Evolutionary conservation across 2,329 filamentous ascomycete genomes (phyloP).

Genomic region (Hypocreales sp.): DNA sequence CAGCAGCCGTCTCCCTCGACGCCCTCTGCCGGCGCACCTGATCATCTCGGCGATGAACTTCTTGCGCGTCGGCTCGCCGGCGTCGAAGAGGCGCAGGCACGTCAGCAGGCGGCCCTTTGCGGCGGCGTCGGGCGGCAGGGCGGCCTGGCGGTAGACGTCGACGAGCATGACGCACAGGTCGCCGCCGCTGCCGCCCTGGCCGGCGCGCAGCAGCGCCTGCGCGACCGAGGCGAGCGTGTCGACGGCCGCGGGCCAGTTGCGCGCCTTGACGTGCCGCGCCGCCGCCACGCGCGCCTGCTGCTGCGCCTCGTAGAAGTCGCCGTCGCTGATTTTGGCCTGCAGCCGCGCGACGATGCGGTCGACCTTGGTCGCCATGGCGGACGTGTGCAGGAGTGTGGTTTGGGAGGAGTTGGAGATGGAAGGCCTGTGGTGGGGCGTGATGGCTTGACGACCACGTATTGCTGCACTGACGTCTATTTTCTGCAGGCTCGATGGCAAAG

Average conservation of each 20-base stretch:
- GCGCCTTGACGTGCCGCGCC: conserved; percentile 78
- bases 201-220: conserved; percentile 71
- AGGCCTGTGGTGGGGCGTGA: too few species aligned
- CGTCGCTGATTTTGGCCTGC: conserved; percentile 76
- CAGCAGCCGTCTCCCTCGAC: conserved; percentile 5
- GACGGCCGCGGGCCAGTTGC: conserved; percentile 72
- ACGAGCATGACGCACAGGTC: conserved; percentile 78
- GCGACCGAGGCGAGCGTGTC: conserved; percentile 78
- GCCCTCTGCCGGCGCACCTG: conserved; percentile 26
- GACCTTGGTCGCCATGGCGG: conserved; percentile 23
- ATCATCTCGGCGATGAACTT: conserved; percentile 81
- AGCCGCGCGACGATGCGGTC: conserved; percentile 45
- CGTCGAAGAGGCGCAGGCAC: conserved; percentile 64
- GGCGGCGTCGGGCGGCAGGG: conserved; percentile 58
- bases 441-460: too few species aligned
- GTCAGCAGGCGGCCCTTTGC: conserved; percentile 64
- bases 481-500: too few species aligned
- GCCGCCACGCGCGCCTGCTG: conserved; percentile 95
- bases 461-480: too few species aligned
- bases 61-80: conserved; percentile 80
- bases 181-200: conserved; percentile 85
- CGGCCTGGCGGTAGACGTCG: conserved; percentile 81
- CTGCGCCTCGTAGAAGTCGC: conserved; percentile 94
- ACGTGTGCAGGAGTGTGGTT: too few species aligned
- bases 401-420: too few species aligned